phyloP scores from a whole-genome alignment of 345 rosid species.

The Pistacia atlantica region DNA sequence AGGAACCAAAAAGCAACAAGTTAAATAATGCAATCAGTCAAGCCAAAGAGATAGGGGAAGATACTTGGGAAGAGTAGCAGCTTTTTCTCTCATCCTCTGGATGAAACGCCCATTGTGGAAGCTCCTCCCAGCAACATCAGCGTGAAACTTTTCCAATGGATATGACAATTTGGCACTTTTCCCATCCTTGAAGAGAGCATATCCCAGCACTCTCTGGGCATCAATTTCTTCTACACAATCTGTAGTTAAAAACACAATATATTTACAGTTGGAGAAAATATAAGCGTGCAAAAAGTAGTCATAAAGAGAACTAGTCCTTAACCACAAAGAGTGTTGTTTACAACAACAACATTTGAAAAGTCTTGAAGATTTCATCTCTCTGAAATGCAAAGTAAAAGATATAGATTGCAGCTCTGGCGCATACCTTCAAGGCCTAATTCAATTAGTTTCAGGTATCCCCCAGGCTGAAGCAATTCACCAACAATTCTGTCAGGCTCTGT shows the following conservation, averaged over 20 bases:
- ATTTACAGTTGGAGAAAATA: neutral
- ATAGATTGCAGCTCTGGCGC: neutral
- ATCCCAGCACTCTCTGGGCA: slow-evolving; percentile 53
- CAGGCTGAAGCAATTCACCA: slow-evolving; percentile 58
- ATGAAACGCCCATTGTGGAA: slow-evolving; percentile 60
- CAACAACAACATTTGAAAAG: neutral
- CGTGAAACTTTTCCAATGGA: slow-evolving; percentile 45
- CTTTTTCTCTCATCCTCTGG: slow-evolving; percentile 57
- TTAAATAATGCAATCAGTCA: neutral
- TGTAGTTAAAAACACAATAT: slow-evolving; percentile 17
- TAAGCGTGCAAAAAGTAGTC: neutral
- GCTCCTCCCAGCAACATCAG: slow-evolving; percentile 53
- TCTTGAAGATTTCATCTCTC: neutral
- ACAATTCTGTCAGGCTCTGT: slow-evolving; percentile 52
- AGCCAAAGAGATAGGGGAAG: neutral
- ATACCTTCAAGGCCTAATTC: slow-evolving; percentile 56
- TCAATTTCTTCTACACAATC: slow-evolving; percentile 58
- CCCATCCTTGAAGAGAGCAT: slow-evolving; percentile 55
- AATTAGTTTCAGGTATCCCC: slow-evolving; percentile 48
- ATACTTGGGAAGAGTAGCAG: slow-evolving; percentile 49
- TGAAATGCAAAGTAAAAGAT: neutral
- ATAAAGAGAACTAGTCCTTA: neutral
- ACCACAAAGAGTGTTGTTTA: slow-evolving; percentile 1
- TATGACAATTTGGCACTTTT: slow-evolving; percentile 40
- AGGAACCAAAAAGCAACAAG: neutral